Evolutionary conservation across 371 early-diverging fungal genomes (phyloP), one percentile per base, ranked within the genome.

Genomic region (Mortierella sp.): DNA sequence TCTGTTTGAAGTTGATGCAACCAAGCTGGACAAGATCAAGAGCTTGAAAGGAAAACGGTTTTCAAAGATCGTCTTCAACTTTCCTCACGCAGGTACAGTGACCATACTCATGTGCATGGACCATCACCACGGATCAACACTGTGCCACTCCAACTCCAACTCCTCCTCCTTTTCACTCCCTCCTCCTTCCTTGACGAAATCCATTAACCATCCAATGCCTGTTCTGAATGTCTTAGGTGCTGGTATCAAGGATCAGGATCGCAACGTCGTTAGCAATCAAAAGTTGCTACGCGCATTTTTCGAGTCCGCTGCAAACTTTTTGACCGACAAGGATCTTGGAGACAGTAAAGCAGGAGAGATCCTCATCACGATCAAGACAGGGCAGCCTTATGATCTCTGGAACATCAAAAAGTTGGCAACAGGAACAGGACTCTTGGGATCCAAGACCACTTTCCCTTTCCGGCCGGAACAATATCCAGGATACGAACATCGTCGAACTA

Each of bases 181-280:
- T 27, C 28, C 12, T 25, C 14, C n/a, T 5, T 49, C 29, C n/a
- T 22, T 25, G 7, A 12, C n/a, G n/a, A n/a, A n/a, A n/a, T n/a
- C n/a, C n/a, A n/a, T n/a, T n/a, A n/a, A n/a, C n/a, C n/a, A n/a
- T n/a, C n/a, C n/a, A n/a, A n/a, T n/a, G n/a, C n/a, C n/a, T n/a
- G 10, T 34, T 34, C 10, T 34, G 34, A 34, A 7, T 7, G 4
- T 34, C 10, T 16, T 50, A 89, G 92, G 92, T 25, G 77, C 86
- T 12, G 97, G 98, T 28, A 95, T 97, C 67, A 96, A 96, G 81
- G 96, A 97, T 81, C 92, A 95, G 82, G 88, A 89, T 60, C 86
- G 92, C 50, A 98, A 97, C 69, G 86, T 98, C 0, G 74, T 81
- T 22, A 83, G 85, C 6, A 97, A 98, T 81, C 97, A 97, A 82